Evolutionary conservation across 257 asterid species (phyloP).

Genomic region (Solanum medicagineum): DNA sequence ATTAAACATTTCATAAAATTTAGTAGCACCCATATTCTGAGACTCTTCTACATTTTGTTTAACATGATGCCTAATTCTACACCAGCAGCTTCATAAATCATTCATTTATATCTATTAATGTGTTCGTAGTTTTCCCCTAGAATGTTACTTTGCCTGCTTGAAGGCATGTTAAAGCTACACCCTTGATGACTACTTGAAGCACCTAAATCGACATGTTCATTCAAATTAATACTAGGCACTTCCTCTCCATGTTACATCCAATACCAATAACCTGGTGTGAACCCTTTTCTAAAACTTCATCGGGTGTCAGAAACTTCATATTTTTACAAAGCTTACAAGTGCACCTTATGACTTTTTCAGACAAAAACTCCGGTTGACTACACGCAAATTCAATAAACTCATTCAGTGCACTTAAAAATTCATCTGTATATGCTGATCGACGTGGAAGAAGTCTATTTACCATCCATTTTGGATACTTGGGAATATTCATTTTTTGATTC

Average conservation of each 20-base stretch:
- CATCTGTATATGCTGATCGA: too few species aligned
- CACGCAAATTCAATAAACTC: too few species aligned
- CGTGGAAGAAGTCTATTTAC: too few species aligned
- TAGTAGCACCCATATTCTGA: not conserved
- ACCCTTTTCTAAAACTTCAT: not conserved
- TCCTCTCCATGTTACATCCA: not conserved
- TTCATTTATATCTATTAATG: not conserved
- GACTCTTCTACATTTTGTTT: not conserved
- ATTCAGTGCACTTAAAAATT: too few species aligned
- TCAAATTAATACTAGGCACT: not conserved
- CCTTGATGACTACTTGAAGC: not conserved
- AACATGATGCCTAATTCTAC: not conserved
- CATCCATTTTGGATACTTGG: too few species aligned
- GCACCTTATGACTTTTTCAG: too few species aligned
- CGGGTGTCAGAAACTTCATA: not conserved
- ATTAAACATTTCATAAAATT: too few species aligned
- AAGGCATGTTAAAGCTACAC: not conserved
- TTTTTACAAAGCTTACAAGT: not conserved
- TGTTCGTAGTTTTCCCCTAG: not conserved
- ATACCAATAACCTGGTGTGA: not conserved
- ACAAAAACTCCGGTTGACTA: too few species aligned
- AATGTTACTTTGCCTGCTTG: not conserved
- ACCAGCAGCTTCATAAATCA: not conserved
- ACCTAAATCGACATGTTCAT: not conserved
- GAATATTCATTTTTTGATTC: too few species aligned